Conservation (phyloP, 129 eudicot species). For the Saussurea involucrata region DNA sequence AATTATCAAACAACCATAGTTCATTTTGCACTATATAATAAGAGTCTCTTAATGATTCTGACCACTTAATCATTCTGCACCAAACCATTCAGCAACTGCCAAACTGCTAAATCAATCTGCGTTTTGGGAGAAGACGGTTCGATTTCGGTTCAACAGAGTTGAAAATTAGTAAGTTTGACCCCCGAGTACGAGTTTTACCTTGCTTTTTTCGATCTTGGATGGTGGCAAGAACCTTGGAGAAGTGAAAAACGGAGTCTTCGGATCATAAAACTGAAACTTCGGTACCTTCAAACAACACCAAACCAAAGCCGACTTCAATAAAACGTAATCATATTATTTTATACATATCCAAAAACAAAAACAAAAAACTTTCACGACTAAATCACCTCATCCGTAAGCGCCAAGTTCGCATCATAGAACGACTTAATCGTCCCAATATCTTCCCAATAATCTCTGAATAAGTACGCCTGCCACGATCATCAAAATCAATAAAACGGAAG, state of each 20-base stretch:
- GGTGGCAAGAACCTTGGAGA: constrained; percentile 96
- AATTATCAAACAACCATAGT: too few relatives aligned
- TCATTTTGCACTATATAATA: too few relatives aligned
- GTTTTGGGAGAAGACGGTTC: too few relatives aligned
- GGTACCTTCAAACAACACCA: constrained; percentile 52
- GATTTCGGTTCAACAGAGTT: too few relatives aligned
- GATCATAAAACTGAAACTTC: constrained; percentile 86
- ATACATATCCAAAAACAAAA: background rate
- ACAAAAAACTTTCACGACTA: background rate
- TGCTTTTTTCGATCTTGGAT: constrained; percentile 80
- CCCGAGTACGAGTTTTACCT: constrained; percentile 36
- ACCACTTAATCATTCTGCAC: too few relatives aligned
- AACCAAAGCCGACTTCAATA: background rate
- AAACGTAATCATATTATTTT: background rate
- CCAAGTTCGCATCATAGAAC: constrained; percentile 90
- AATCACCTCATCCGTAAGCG: constrained; percentile 83
- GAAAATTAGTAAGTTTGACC: background rate
- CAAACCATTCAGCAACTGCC: too few relatives aligned
- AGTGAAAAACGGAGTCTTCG: constrained; percentile 91
- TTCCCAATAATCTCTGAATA: constrained; percentile 97
- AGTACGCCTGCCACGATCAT: constrained; percentile 63
- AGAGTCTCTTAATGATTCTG: too few relatives aligned
- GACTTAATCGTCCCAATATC: constrained; percentile 88
- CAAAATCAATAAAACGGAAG: background rate
- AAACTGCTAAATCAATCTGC: too few relatives aligned